Base-by-base conservation (phyloP, 2,329 filamentous ascomycete species). In the Epichloe gansuensis region DNA sequence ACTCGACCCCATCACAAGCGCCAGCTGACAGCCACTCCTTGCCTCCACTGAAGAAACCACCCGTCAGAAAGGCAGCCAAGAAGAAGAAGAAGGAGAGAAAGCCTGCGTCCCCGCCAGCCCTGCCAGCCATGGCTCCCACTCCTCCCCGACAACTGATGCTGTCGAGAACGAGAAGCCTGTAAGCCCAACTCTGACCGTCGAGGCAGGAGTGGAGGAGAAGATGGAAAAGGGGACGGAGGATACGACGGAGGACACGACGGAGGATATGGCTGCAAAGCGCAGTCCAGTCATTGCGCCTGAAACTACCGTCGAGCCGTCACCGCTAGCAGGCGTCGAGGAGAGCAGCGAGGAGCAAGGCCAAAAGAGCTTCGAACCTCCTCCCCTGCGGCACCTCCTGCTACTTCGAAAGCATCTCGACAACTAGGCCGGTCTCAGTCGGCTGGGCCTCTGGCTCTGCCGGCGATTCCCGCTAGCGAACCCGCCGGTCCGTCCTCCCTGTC, bases 381-480 rank as follows among this genome's bases (percentile, higher is more conserved):
- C 39, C 21, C 50, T 44, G 49, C 28, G 11, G 46, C 38, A 21
- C 28, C 37, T 28, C 31, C 23, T n/a, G 15, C 44, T 17, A 12
- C 38, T n/a, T 17, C 42, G 13, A 57, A 34, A 46, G 35, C 51
- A 45, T 49, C 62, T 11, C 62, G 67, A 50, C 60, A 62, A 3
- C 48, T 69, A 2, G 58, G 58, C 38, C 62, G 69, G 39, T 71
- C 68, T 31, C 68, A 71, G 17, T 71, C 69, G 2, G 62, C 67
- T 3, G 69, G 70, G 0, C 60, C 67, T 13, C 55, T 72, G 41
- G 63, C 62, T 37, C 56, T 72, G 7, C 67, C 70, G n/a, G 54
- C 59, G 17, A 57, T 67, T 21, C 64, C 68, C 9, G 72, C 74
- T 3, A 82, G 76, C 57, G 80, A 82, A 54, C 76, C 78, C 9